These are phyloP conservation scores for Starmera pachycereana DNA, from an alignment of 805 yeast genomes.

Conservation along the genomic window DNA sequence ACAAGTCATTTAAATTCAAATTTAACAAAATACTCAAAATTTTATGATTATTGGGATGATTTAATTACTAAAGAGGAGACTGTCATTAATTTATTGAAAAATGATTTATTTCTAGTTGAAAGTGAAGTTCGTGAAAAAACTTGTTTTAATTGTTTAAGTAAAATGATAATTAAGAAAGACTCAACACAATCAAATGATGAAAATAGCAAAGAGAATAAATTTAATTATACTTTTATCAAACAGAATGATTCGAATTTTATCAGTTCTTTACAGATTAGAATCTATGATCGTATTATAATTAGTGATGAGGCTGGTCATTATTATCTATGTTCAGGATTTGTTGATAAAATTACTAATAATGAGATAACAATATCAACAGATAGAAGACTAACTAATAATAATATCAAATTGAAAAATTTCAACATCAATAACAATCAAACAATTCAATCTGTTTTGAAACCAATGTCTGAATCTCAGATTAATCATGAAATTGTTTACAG, in stretches of 20 bases:
- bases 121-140: conserved; percentile 47
- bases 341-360: conserved; percentile 33
- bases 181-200: conserved; percentile 4
- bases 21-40: conserved; percentile 31
- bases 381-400: conserved; percentile 37
- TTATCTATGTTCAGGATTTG: conserved; percentile 55
- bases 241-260: conserved; percentile 20
- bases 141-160: conserved; percentile 50
- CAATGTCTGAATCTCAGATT: conserved; percentile 7
- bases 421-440: conserved; percentile 35
- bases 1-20: conserved; percentile 40
- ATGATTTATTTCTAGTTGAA: conserved; percentile 50
- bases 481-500: conserved; percentile 32
- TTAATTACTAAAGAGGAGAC: conserved; percentile 68
- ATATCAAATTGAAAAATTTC: conserved; percentile 27
- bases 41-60: conserved; percentile 65
- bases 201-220: conserved; percentile 17
- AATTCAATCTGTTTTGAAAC: conserved; percentile 36
- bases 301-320: conserved; percentile 79
- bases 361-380: conserved; percentile 39
- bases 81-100: conserved; percentile 36
- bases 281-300: conserved; percentile 55
- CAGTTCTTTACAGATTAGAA: conserved; percentile 36
- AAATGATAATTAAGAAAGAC: conserved; percentile 28
- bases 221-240: conserved; percentile 36